Evolutionary conservation across 2,329 filamentous ascomycete genomes (phyloP).

Genomic region (Ilyonectria mors-panacis): DNA sequence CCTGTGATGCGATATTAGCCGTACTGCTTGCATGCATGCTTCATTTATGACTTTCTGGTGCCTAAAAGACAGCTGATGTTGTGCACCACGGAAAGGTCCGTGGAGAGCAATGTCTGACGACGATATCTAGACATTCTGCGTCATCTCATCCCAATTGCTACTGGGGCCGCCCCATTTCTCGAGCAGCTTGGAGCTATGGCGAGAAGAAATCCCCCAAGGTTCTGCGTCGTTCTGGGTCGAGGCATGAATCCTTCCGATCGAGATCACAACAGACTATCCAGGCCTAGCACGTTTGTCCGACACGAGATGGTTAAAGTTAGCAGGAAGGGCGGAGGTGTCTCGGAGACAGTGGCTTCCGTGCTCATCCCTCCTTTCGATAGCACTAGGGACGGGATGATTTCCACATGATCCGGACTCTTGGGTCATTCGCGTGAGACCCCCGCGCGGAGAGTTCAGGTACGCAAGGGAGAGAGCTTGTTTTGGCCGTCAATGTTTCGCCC

Average conservation of each 20-base stretch:
- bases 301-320: neutral
- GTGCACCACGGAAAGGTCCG: no score
- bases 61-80: neutral
- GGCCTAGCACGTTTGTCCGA: neutral
- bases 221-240: neutral
- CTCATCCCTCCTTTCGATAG: neutral
- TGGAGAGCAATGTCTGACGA: neutral
- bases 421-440: neutral
- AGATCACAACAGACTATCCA: neutral
- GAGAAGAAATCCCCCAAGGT: neutral
- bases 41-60: neutral
- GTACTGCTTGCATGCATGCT: neutral
- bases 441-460: neutral
- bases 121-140: neutral
- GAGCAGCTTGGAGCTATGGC: neutral
- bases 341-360: constrained; percentile 4
- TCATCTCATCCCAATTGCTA: neutral
- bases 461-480: neutral
- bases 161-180: neutral
- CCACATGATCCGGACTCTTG: neutral
- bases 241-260: neutral
- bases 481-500: neutral
- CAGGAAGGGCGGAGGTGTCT: neutral
- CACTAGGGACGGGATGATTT: constrained; percentile 3
- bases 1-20: neutral